Evolutionary conservation across 2,329 filamentous ascomycete genomes (phyloP).

Genomic region (Talaromyces islandicus): DNA sequence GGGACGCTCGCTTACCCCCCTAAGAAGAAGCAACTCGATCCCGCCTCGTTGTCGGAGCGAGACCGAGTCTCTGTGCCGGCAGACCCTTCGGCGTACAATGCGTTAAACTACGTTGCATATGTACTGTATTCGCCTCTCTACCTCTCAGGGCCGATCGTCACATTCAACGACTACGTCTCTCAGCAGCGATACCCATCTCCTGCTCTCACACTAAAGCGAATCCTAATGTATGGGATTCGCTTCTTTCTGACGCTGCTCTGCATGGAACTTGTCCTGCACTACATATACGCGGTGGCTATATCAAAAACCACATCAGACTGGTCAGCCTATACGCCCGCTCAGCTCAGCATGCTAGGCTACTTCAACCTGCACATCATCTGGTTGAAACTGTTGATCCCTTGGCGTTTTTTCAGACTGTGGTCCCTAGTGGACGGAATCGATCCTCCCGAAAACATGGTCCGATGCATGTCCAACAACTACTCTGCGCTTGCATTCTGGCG

Average conservation of each 20-base stretch:
- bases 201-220: slow-evolving; percentile 65
- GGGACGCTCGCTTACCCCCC: slow-evolving; percentile 19
- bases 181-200: slow-evolving; percentile 70
- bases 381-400: slow-evolving; percentile 87
- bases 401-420: slow-evolving; percentile 99
- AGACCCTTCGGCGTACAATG: slow-evolving; percentile 61
- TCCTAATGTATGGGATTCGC: slow-evolving; percentile 72
- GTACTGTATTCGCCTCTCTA: slow-evolving; percentile 89
- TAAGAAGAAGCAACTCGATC: slow-evolving; percentile 99
- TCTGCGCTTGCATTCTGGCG: slow-evolving; percentile 90
- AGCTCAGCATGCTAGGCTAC: slow-evolving; percentile 84
- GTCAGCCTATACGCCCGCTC: slow-evolving; percentile 75
- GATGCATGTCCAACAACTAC: slow-evolving; percentile 94
- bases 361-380: slow-evolving; percentile 97
- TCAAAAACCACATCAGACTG: slow-evolving; percentile 74
- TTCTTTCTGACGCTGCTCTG: slow-evolving; percentile 73
- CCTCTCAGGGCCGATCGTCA: slow-evolving; percentile 85
- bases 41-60: slow-evolving; percentile 75
- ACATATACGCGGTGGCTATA: slow-evolving; percentile 89
- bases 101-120: slow-evolving; percentile 86
- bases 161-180: slow-evolving; percentile 96
- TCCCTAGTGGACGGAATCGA: slow-evolving; percentile 83
- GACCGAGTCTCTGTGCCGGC: slow-evolving; percentile 78
- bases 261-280: slow-evolving; percentile 91
- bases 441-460: slow-evolving; percentile 95